A percentile compares a stretch with the other conserved stretches of the same genome.
Conservation (phyloP, 768 basidiomycete genomes). For the Russula earlei region DNA sequence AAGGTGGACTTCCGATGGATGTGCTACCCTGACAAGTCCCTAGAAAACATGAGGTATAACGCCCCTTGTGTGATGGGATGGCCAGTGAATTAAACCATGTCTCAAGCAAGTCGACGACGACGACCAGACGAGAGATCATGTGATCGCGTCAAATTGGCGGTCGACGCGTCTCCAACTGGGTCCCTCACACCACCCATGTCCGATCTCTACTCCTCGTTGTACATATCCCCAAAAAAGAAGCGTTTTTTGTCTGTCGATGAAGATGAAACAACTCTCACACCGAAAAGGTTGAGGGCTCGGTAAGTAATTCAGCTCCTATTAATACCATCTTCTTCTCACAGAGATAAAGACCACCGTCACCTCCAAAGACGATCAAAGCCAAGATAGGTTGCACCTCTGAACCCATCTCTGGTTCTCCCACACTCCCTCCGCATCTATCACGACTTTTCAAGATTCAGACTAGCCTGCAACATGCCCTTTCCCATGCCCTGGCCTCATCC, state of each 20-base stretch:
- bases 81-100: too few relatives aligned
- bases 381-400: constrained; percentile 7
- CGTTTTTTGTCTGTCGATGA: constrained; percentile 42
- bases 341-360: constrained; percentile 44
- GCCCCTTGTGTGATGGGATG: too few relatives aligned
- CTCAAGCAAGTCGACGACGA: too few relatives aligned
- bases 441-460: constrained; percentile 58
- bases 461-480: constrained; percentile 71
- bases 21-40: too few relatives aligned
- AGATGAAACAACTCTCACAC: constrained; percentile 48
- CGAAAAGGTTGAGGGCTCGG: constrained; percentile 58
- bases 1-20: not conserved
- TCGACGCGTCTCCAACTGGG: not conserved
- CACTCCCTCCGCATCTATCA: constrained; percentile 48
- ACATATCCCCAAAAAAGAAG: constrained; percentile 64
- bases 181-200: constrained; percentile 33
- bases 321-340: not conserved
- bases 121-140: constrained; percentile 2
- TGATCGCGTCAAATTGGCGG: constrained; percentile 12
- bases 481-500: constrained; percentile 76
- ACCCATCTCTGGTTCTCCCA: constrained; percentile 19
- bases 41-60: too few relatives aligned
- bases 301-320: constrained; percentile 26
- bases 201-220: constrained; percentile 50
- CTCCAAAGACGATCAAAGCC: constrained; percentile 36